A percentile compares a stretch with the other conserved stretches of the same genome.
phyloP scores from a whole-genome alignment of 2,329 filamentous ascomycete genomes.

The Claviceps maximensis region DNA sequence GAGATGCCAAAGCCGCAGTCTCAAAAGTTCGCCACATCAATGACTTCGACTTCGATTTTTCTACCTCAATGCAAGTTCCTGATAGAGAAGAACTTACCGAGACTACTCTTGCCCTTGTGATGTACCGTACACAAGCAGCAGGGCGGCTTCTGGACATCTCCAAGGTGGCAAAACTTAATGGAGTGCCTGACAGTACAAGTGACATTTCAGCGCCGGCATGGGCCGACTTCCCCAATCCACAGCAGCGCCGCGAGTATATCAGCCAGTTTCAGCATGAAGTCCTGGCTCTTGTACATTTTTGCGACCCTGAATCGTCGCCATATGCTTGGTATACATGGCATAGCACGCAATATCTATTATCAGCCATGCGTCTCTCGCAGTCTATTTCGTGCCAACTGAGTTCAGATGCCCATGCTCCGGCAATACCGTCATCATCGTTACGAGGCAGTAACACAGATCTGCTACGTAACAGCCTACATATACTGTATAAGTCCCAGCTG shows the following conservation, averaged over 20 bases:
- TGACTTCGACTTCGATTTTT: conserved; percentile 6
- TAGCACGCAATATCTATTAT: conserved; percentile 8
- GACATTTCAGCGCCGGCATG: neutral
- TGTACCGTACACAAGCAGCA: conserved; percentile 2
- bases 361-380: conserved; percentile 2
- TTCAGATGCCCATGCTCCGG: neutral
- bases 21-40: conserved; percentile 5
- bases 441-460: conserved; percentile 1
- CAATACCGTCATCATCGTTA: neutral
- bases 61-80: neutral
- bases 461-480: neutral
- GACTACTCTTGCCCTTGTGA: conserved; percentile 6
- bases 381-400: neutral
- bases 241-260: neutral
- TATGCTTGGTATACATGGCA: conserved; percentile 9
- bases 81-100: conserved; percentile 7
- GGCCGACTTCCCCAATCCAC: neutral
- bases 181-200: neutral
- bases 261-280: conserved; percentile 4
- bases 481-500: conserved; percentile 4
- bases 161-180: neutral
- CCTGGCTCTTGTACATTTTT: conserved; percentile 6
- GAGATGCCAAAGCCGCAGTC: neutral
- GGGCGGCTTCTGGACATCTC: conserved; percentile 3
- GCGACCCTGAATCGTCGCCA: conserved; percentile 6